Percentiles rank a stretch among this genome's conserved stretches.
These are phyloP conservation scores for Acacia concinna DNA, from an alignment of 331 rosid genomes.

Conservation along the genomic window DNA sequence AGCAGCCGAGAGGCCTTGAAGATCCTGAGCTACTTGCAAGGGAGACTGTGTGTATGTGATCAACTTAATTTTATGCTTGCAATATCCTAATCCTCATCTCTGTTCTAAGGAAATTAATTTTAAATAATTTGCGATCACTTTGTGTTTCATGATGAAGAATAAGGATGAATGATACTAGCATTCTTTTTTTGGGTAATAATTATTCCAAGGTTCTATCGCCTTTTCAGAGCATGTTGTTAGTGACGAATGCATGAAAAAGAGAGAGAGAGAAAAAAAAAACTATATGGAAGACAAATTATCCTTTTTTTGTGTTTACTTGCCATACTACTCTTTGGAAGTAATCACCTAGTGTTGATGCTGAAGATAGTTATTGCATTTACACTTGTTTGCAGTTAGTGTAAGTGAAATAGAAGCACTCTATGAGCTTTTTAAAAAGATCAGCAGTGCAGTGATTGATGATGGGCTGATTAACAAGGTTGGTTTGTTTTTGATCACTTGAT, in stretches of 20 bases:
- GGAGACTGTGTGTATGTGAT: conserved; percentile 90
- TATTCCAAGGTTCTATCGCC: background rate
- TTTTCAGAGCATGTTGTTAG: conserved; percentile 10
- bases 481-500: conserved; percentile 31
- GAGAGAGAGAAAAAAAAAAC: conserved; percentile 14
- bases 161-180: background rate
- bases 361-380: conserved; percentile 23
- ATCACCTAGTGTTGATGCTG: background rate
- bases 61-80: background rate
- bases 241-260: background rate
- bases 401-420: conserved; percentile 98
- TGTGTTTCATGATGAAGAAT: background rate
- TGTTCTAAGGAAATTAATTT: background rate
- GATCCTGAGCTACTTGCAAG: conserved; percentile 93
- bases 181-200: background rate
- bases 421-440: conserved; percentile 95
- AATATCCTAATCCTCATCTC: background rate
- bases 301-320: conserved; percentile 16
- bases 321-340: background rate
- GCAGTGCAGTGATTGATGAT: conserved; percentile 95
- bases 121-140: background rate
- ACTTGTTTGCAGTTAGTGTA: conserved; percentile 74
- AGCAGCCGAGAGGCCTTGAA: conserved; percentile 80
- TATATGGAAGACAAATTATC: background rate
- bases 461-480: conserved; percentile 96